Conservation (phyloP, 2,329 filamentous ascomycete species). For the Monosporascus sp. region DNA sequence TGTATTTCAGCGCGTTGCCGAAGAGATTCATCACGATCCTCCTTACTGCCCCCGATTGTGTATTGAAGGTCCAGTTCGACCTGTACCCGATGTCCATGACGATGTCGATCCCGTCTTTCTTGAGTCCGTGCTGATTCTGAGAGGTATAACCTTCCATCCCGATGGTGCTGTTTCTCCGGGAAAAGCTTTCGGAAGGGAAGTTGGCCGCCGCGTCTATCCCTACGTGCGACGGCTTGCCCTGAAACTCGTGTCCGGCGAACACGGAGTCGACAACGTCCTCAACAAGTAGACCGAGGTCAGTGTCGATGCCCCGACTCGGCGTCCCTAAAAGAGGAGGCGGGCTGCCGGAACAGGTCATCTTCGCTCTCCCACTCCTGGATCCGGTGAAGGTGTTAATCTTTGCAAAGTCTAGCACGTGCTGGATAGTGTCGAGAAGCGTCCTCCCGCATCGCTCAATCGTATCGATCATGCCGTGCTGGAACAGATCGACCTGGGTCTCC, state of each 20-base stretch:
- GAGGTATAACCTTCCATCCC: neutral
- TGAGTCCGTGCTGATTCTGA: too few relatives aligned
- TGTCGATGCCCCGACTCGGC: conserved; percentile 18
- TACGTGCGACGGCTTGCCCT: conserved; percentile 2
- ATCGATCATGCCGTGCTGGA: conserved; percentile 41
- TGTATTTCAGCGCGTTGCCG: conserved; percentile 60
- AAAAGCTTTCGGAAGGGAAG: conserved; percentile 5
- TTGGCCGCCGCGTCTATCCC: conserved; percentile 1
- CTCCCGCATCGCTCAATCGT: conserved; percentile 47
- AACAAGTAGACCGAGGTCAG: conserved; percentile 34
- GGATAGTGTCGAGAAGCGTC: conserved; percentile 48
- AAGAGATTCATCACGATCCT: conserved; percentile 49
- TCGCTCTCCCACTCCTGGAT: conserved; percentile 8
- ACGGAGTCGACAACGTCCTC: conserved; percentile 45
- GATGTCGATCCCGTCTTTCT: neutral
- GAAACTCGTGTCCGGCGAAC: conserved; percentile 38
- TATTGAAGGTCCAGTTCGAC: neutral
- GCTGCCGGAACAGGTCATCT: neutral
- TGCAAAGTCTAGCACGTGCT: conserved; percentile 49
- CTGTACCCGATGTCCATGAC: neutral
- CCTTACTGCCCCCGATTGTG: neutral
- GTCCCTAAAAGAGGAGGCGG: conserved; percentile 10
- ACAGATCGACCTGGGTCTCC: conserved; percentile 42
- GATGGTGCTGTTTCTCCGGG: conserved; percentile 10
- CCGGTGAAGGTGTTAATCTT: conserved; percentile 42